Percentiles rank a stretch among this genome's conserved stretches.
Conservation (phyloP, 495 filamentous ascomycete species). For the Daldinia decipiens region DNA sequence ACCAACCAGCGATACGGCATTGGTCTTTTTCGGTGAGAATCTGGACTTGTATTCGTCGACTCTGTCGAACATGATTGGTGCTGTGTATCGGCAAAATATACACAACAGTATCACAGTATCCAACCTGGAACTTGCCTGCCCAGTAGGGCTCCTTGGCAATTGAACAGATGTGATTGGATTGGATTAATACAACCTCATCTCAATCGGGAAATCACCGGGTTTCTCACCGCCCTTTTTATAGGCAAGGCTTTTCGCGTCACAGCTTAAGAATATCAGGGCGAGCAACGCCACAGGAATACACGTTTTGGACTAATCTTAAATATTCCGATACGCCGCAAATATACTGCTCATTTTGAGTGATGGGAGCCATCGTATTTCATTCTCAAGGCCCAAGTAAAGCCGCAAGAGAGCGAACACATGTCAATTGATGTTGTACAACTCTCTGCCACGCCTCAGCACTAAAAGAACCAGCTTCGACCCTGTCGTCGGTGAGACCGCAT, state of each 20-base stretch:
- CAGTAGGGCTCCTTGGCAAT: slow-evolving; percentile 33
- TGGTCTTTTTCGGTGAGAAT: slow-evolving; percentile 45
- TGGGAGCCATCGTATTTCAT: slow-evolving; percentile 12
- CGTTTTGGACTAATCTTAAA: slow-evolving; percentile 4
- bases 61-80: slow-evolving; percentile 17
- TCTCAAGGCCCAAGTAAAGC: not conserved
- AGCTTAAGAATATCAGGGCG: slow-evolving; percentile 16
- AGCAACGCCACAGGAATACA: slow-evolving; percentile 28
- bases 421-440: slow-evolving; percentile 31
- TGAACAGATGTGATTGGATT: slow-evolving; percentile 31
- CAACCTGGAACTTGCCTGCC: slow-evolving; percentile 2
- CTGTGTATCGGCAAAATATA: slow-evolving; percentile 22
- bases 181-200: slow-evolving; percentile 17
- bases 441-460: slow-evolving; percentile 23
- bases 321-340: slow-evolving; percentile 21
- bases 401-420: slow-evolving; percentile 32
- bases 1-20: slow-evolving; percentile 20
- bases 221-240: slow-evolving; percentile 40
- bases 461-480: slow-evolving; percentile 20
- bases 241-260: slow-evolving; percentile 23
- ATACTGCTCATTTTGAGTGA: not conserved
- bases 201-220: slow-evolving; percentile 17
- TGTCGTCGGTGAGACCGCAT: slow-evolving; percentile 18
- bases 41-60: slow-evolving; percentile 35
- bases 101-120: slow-evolving; percentile 20